Percentiles rank a stretch among this genome's conserved stretches.
Evolutionary conservation across 2,329 filamentous ascomycete species (phyloP).

Genomic region (Stromatinia cepivora): DNA sequence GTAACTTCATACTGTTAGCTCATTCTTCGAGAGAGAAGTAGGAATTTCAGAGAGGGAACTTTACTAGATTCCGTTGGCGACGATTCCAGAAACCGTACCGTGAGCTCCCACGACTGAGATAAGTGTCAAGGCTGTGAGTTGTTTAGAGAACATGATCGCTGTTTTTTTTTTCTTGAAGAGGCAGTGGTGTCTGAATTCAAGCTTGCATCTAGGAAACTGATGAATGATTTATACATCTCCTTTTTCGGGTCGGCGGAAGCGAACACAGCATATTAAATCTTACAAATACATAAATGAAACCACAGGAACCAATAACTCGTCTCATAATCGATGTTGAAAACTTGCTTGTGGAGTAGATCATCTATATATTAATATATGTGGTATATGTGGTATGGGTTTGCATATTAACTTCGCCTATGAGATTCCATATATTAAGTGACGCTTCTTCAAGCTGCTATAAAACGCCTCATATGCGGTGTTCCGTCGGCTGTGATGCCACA

Average conservation of each 20-base stretch:
- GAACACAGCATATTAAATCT: not conserved
- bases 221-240: conserved; percentile 1
- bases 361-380: conserved; percentile 21
- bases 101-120: conserved; percentile 34
- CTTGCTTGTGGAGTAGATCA: not conserved
- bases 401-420: conserved; percentile 14
- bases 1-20: conserved; percentile 38
- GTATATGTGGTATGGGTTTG: conserved; percentile 6
- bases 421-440: not conserved
- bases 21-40: not conserved
- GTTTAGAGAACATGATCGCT: conserved; percentile 28
- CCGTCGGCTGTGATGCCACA: not conserved
- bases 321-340: conserved; percentile 9
- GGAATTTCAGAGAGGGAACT: conserved; percentile 7
- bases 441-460: conserved; percentile 4
- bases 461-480: conserved; percentile 9
- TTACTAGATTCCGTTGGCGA: conserved; percentile 39
- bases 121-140: conserved; percentile 28
- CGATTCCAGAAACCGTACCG: conserved; percentile 35
- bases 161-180: not conserved
- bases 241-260: not conserved
- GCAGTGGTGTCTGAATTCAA: not conserved
- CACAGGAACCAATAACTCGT: conserved; percentile 8
- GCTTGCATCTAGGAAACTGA: not conserved
- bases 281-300: conserved; percentile 4